Conservation (phyloP, 1,284 basidiomycete species). For the Sporisorium exsertum region DNA sequence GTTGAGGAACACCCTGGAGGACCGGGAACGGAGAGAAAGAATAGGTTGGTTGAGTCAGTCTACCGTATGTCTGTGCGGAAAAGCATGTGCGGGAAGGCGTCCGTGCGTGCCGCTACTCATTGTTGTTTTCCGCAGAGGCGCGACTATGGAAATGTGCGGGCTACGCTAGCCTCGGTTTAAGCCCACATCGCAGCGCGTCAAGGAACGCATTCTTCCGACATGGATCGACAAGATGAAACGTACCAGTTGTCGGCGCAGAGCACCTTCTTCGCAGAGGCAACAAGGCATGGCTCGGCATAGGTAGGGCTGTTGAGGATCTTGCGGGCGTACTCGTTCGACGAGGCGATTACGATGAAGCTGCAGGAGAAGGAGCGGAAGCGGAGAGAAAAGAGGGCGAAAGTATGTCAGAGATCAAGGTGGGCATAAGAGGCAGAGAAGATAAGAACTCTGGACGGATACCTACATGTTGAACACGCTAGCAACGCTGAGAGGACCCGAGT, state of each 20-base stretch:
- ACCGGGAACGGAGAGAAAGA: background rate
- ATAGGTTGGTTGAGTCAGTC: background rate
- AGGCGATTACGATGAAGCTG: conserved; percentile 69
- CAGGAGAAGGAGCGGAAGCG: background rate
- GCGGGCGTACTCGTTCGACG: conserved; percentile 66
- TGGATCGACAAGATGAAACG: conserved; percentile 12
- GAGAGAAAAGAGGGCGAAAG: background rate
- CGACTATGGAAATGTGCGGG: background rate
- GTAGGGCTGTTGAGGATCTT: conserved; percentile 69
- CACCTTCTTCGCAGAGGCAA: conserved; percentile 90
- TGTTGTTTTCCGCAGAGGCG: background rate
- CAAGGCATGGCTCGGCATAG: conserved; percentile 80
- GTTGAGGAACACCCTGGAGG: conserved; percentile 88
- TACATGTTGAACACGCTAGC: conserved; percentile 68
- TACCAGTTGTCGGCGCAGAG: conserved; percentile 90
- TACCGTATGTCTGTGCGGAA: background rate
- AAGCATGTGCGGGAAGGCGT: background rate
- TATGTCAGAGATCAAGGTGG: conserved; percentile 5
- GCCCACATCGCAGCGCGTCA: conserved; percentile 6
- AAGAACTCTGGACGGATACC: conserved; percentile 11
- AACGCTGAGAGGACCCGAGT: conserved; percentile 67
- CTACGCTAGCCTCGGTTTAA: background rate
- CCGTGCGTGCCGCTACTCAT: background rate
- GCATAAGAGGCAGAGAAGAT: too few species aligned
- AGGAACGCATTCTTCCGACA: conserved; percentile 1